These are phyloP conservation scores for Neopestalotiopsis clavispora DNA, from an alignment of 2,329 filamentous ascomycete genomes.

Conservation along the genomic window DNA sequence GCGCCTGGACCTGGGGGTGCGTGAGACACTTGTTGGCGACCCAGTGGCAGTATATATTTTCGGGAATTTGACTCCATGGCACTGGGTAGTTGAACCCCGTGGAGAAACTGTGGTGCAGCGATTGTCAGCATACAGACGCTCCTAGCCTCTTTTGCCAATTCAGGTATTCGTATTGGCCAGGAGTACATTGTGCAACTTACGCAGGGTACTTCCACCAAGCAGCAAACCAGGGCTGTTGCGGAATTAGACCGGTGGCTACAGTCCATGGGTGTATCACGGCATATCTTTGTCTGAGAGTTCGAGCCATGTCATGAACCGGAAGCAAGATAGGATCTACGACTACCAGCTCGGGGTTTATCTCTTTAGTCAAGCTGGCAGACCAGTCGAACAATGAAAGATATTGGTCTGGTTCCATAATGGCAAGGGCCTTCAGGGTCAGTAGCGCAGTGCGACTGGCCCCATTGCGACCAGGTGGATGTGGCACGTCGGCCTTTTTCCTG, in stretches of 20 bases:
- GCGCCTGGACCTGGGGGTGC: neutral
- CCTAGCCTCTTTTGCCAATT: no score
- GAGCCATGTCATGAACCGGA: neutral
- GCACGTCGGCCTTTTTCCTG: neutral
- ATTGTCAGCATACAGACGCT: neutral
- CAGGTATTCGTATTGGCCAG: neutral
- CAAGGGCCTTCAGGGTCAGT: neutral
- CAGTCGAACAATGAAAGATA: conserved; percentile 8
- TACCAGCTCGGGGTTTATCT: neutral
- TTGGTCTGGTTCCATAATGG: conserved; percentile 1
- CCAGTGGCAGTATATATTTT: conserved; percentile 1
- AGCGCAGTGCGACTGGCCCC: neutral
- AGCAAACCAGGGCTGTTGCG: neutral
- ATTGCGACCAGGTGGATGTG: neutral
- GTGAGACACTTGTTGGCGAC: neutral
- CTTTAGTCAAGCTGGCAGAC: neutral
- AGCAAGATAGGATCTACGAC: neutral
- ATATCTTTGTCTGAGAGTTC: neutral
- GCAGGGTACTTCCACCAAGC: conserved; percentile 3
- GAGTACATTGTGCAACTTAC: neutral
- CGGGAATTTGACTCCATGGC: neutral
- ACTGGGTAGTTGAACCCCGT: conserved; percentile 9
- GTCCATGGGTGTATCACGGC: neutral
- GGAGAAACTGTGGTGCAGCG: neutral
- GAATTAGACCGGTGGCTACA: neutral